These are phyloP conservation scores for Clohesyomyces aquaticus DNA, from an alignment of 495 filamentous ascomycete genomes.

Conservation along the genomic window DNA sequence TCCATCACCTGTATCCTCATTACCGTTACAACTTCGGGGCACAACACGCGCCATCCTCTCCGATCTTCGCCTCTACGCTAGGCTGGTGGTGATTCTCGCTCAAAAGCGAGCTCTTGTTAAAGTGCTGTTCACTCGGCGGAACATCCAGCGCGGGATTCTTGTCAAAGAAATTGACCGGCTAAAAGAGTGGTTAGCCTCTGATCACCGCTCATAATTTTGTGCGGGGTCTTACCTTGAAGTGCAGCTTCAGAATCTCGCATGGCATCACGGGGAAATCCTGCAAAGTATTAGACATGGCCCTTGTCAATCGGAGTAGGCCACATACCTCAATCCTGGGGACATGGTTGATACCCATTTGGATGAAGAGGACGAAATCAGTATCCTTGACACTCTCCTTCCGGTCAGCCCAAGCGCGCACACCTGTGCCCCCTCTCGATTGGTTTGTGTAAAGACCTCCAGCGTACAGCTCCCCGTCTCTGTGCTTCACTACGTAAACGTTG, in stretches of 20 bases:
- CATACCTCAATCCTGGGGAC: conserved; percentile 41
- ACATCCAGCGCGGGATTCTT: conserved; percentile 77
- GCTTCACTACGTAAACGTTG: conserved; percentile 79
- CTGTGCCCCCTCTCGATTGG: conserved; percentile 69
- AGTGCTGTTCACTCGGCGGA: conserved; percentile 59
- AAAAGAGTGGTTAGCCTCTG: conserved; percentile 40
- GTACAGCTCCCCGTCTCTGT: conserved; percentile 77
- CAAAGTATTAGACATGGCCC: neutral
- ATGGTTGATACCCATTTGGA: conserved; percentile 54
- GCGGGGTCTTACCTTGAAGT: conserved; percentile 54
- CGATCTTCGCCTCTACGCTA: conserved; percentile 43
- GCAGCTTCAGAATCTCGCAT: conserved; percentile 63
- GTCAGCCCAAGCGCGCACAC: conserved; percentile 50
- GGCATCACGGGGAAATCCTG: conserved; percentile 61
- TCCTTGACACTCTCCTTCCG: conserved; percentile 50
- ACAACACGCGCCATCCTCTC: conserved; percentile 50
- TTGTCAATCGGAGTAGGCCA: conserved; percentile 8
- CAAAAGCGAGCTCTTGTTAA: conserved; percentile 56
- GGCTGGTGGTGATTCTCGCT: conserved; percentile 48
- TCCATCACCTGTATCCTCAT: too few relatives aligned
- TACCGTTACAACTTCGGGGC: conserved; percentile 43
- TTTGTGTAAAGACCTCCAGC: conserved; percentile 87
- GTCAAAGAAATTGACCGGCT: conserved; percentile 70
- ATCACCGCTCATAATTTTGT: neutral
- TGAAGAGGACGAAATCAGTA: conserved; percentile 50